Conservation (phyloP, 1,284 basidiomycete species). For the Cryptococcus sp. region DNA sequence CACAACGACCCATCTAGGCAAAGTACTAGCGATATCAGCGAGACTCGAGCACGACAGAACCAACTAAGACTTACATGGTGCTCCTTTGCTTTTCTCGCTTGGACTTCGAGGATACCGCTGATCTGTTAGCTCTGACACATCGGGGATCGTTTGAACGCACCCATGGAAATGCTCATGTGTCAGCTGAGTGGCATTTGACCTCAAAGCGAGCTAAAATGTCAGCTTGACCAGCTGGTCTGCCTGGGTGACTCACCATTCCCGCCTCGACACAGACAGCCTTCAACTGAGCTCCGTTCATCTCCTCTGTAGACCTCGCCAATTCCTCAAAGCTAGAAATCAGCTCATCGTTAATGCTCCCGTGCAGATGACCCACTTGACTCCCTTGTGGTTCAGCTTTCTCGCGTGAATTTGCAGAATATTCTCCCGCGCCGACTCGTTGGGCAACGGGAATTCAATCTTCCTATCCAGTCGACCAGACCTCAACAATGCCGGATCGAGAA, state of each 20-base stretch:
- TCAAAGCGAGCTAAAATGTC: slow-evolving; percentile 48
- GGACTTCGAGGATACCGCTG: slow-evolving; percentile 86
- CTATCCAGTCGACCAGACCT: slow-evolving; percentile 69
- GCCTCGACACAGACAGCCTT: slow-evolving; percentile 96
- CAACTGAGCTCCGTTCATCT: slow-evolving; percentile 60
- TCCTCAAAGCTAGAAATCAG: slow-evolving; percentile 55
- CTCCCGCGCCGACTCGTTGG: slow-evolving; percentile 66
- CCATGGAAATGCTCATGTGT: slow-evolving; percentile 85
- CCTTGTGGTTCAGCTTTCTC: slow-evolving; percentile 68
- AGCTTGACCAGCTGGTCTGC: not conserved
- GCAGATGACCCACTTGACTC: slow-evolving; percentile 55
- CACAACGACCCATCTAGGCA: slow-evolving; percentile 1
- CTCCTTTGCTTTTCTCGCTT: slow-evolving; percentile 95
- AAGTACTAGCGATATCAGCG: slow-evolving; percentile 3
- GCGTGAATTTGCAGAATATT: slow-evolving; percentile 75
- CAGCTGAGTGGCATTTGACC: slow-evolving; percentile 86
- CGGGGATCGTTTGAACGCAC: slow-evolving; percentile 7
- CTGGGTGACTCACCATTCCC: slow-evolving; percentile 83
- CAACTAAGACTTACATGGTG: slow-evolving; percentile 41
- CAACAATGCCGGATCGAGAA: slow-evolving; percentile 74
- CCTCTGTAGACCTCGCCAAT: slow-evolving; percentile 66
- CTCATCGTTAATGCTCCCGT: not conserved
- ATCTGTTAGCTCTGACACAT: not conserved
- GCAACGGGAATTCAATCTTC: slow-evolving; percentile 76
- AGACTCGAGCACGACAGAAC: too few relatives aligned